These are phyloP conservation scores for Biscutella laevigata DNA, from an alignment of 441 rosid species.

Conservation along the genomic window DNA sequence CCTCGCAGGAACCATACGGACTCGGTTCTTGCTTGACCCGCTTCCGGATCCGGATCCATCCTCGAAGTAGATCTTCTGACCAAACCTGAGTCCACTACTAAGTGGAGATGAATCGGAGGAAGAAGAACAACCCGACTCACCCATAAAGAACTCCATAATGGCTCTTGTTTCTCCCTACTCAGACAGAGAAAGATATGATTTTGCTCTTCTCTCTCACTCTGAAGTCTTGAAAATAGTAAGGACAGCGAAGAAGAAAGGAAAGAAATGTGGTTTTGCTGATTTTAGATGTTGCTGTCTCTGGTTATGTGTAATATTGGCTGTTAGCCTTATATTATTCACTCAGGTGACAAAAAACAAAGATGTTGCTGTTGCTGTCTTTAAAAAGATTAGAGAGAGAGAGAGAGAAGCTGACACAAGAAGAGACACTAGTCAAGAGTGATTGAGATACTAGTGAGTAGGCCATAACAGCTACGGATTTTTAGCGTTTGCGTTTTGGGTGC, in stretches of 20 bases:
- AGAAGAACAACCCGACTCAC: constrained; percentile 39
- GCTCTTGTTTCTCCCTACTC: constrained; percentile 10
- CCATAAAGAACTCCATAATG: constrained; percentile 38
- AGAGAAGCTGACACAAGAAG: constrained; percentile 25
- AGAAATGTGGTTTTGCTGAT: constrained; percentile 23
- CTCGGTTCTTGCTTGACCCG: constrained; percentile 36
- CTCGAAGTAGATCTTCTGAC: constrained; percentile 69
- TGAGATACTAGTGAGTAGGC: constrained; percentile 22
- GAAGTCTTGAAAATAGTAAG: constrained; percentile 7
- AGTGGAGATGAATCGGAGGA: constrained; percentile 34
- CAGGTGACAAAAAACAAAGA: too few relatives aligned
- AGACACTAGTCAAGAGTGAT: constrained; percentile 26
- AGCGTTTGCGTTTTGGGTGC: constrained; percentile 25
- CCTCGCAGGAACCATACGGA: constrained; percentile 34
- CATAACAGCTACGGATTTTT: constrained; percentile 22
- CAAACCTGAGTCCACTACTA: constrained; percentile 55
- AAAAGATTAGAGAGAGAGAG: constrained; percentile 10
- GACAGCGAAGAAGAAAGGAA: constrained; percentile 15
- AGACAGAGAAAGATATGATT: constrained; percentile 12
- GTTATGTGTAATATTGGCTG: too few relatives aligned
- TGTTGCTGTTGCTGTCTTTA: too few relatives aligned
- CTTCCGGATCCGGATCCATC: constrained; percentile 40
- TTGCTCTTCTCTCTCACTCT: constrained; percentile 11
- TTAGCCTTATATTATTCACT: too few relatives aligned
- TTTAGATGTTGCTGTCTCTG: constrained; percentile 22